Percentiles rank a stretch among this genome's conserved stretches.
These are phyloP conservation scores for Trichoderma pleuroti DNA, from an alignment of 2,329 filamentous ascomycete species.

Conservation along the genomic window DNA sequence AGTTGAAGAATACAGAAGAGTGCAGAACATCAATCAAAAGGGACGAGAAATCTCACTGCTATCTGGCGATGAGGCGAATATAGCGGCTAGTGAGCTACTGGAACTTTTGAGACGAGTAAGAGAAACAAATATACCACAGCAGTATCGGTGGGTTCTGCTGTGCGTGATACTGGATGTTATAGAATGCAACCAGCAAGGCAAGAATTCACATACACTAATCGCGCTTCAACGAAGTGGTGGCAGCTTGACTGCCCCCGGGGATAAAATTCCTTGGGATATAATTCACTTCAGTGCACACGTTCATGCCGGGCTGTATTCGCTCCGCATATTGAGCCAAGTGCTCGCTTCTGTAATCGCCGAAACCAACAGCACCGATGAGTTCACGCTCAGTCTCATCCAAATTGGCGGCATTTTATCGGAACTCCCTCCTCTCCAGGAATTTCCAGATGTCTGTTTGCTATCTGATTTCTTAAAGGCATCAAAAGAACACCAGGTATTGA, in stretches of 20 bases:
- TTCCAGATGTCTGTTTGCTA: conserved; percentile 25
- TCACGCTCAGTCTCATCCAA: conserved; percentile 7
- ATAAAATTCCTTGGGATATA: conserved; percentile 48
- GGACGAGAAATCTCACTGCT: conserved; percentile 28
- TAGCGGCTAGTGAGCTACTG: conserved; percentile 23
- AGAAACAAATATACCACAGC: background rate
- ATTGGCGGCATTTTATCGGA: conserved; percentile 24
- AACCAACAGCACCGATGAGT: background rate
- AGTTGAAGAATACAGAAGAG: conserved; percentile 38
- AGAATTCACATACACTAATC: conserved; percentile 26
- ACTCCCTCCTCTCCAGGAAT: conserved; percentile 28
- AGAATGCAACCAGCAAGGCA: conserved; percentile 29
- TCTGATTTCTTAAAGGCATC: conserved; percentile 23
- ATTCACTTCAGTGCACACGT: conserved; percentile 61
- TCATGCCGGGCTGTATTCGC: conserved; percentile 58
- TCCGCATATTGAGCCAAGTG: conserved; percentile 47
- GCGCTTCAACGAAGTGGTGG: conserved; percentile 23
- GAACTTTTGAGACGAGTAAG: conserved; percentile 21
- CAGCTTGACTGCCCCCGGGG: background rate
- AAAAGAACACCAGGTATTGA: conserved; percentile 16
- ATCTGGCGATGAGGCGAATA: conserved; percentile 6
- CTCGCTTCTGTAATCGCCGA: conserved; percentile 23
- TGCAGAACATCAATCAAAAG: conserved; percentile 30
- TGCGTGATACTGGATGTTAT: conserved; percentile 30
- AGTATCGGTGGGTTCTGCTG: conserved; percentile 27